Evolutionary conservation across 1,139 yeast genomes (phyloP), one percentile per base, ranked within the genome.

Genomic region (Taphrina confusa): DNA sequence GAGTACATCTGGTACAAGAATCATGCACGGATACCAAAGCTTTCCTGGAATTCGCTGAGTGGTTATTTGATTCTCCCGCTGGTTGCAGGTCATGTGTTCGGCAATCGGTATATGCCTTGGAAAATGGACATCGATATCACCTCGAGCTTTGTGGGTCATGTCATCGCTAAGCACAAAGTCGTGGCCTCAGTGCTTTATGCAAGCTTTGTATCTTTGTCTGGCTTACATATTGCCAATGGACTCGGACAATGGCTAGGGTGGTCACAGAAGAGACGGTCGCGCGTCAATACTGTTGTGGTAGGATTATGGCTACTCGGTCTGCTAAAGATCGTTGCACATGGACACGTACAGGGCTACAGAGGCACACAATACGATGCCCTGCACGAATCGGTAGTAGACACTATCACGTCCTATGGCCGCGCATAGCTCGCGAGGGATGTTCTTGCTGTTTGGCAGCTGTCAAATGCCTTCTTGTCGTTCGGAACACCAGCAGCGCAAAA

Each of bases 71-170:
- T 54, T 8, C 22, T 28, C 23, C 58, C 58, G 5, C 36, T 54
- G 28, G 33, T 54, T 11, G 45, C 51, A n/a, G 51, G 44, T n/a
- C 58, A 54, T 28, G 37, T 44, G 28, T 33, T 44, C 31, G 39
- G 34, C n/a, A 54, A 42, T 23, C 36, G 58, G 14, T 33, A 33
- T 18, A 27, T 54, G 23, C 58, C 58, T 5, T 25, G 49, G 33
- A 46, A 45, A 30, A 16, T 54, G 33, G 58, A 54, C 27, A 40
- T 54, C 18, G 58, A 54, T 27, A n/a, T 44, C 37, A 54, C 58
- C 8, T 23, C 58, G 18, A 31, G 51, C 5, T 22, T 44, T 12
- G 51, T 54, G n/a, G 58, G 51, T 25, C 58, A 54, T 27, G 12
- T 23, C 18, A 34, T 54, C 28, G 28, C 51, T 1, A 18, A 22